Conservation (phyloP, 2,329 filamentous ascomycete species). For the Teratosphaeria gauchensis region DNA sequence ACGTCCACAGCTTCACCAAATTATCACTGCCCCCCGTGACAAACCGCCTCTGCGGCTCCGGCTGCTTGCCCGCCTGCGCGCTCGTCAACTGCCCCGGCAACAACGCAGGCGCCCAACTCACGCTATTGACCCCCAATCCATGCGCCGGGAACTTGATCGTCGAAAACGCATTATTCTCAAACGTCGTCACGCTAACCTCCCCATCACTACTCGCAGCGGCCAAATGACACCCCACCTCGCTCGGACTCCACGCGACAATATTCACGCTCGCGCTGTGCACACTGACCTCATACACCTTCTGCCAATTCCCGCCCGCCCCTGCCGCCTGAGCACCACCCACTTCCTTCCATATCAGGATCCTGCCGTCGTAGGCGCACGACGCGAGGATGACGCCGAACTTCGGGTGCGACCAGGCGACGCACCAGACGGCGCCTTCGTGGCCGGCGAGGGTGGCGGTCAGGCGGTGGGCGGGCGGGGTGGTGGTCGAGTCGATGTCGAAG, state of each 20-base stretch:
- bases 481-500: slow-evolving; percentile 69
- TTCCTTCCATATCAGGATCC: slow-evolving; percentile 97
- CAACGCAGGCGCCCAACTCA: slow-evolving; percentile 86
- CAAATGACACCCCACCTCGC: slow-evolving; percentile 87
- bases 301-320: slow-evolving; percentile 34
- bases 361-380: slow-evolving; percentile 91
- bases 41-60: slow-evolving; percentile 59
- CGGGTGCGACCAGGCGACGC: slow-evolving; percentile 93
- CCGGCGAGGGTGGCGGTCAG: slow-evolving; percentile 28
- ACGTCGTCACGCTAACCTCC: slow-evolving; percentile 86
- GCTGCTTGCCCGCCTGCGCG: slow-evolving; percentile 35
- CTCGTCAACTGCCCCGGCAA: slow-evolving; percentile 76
- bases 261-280: slow-evolving; percentile 95
- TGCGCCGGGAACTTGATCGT: slow-evolving; percentile 86
- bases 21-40: slow-evolving; percentile 95
- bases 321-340: slow-evolving; percentile 33
- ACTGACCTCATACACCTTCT: slow-evolving; percentile 84
- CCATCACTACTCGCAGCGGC: slow-evolving; percentile 93
- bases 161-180: slow-evolving; percentile 90
- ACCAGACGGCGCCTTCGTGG: slow-evolving; percentile 97
- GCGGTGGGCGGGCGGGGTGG: slow-evolving; percentile 1
- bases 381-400: slow-evolving; percentile 98
- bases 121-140: slow-evolving; percentile 87
- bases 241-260: slow-evolving; percentile 93
- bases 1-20: slow-evolving; percentile 85